phyloP scores from a whole-genome alignment of 2,329 filamentous ascomycete genomes.

The Penicillium paneum region DNA sequence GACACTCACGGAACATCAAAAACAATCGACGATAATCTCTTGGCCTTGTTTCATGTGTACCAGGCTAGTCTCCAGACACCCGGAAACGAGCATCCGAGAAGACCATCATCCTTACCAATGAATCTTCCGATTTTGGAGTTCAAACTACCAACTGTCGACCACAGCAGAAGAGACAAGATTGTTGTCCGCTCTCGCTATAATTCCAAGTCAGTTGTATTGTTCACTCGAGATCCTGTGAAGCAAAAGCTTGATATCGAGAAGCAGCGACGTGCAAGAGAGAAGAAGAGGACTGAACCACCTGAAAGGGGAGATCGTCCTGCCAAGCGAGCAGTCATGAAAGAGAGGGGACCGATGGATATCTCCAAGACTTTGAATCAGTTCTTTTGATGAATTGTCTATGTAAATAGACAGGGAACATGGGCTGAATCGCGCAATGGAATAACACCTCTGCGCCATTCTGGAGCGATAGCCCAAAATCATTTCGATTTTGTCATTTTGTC shows the following conservation, averaged over 20 bases:
- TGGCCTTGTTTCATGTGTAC: conserved; percentile 3
- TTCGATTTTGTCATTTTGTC: not conserved
- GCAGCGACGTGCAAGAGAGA: not conserved
- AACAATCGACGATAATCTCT: not conserved
- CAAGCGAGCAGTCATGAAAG: conserved; percentile 9
- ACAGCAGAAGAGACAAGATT: not conserved
- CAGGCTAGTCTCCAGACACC: not conserved
- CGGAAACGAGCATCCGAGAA: not conserved
- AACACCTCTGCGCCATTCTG: no score
- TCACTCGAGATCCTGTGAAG: not conserved
- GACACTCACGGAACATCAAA: not conserved
- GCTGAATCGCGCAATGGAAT: not conserved
- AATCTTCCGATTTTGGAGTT: conserved; percentile 5
- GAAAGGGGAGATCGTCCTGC: not conserved
- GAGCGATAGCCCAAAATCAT: not conserved
- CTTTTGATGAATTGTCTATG: not conserved
- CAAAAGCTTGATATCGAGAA: not conserved
- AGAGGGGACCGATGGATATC: not conserved
- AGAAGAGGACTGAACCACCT: not conserved
- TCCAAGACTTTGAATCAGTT: conserved; percentile 1
- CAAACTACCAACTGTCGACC: not conserved
- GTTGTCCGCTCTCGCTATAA: conserved; percentile 5
- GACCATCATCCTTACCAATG: not conserved
- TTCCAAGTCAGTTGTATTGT: conserved; percentile 4
- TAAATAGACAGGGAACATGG: not conserved